Evolutionary conservation across 345 rosid genomes (phyloP), one percentile per base, ranked within the genome.

Genomic region (Eucalyptus polyanthemos): DNA sequence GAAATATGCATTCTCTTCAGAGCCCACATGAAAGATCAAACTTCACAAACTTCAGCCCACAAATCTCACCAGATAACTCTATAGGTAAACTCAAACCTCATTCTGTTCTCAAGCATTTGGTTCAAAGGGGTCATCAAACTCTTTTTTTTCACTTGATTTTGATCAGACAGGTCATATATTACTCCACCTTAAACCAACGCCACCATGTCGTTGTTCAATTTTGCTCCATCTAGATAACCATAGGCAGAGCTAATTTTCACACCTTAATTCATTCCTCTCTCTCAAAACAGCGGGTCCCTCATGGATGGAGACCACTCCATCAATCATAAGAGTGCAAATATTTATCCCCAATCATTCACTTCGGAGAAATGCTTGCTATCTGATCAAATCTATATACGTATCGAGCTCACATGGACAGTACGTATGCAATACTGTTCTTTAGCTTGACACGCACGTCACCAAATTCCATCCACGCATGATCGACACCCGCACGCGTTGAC

Each of bases 111-210:
- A 76, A 76, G 83, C 83, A 76, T 37, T 76, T 37, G 47, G 0
- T 40, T 21, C 83, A 37, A 3, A 37, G 27, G 27, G 45, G 45
- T 0, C 27, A 72, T 3, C 0, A 2, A 0, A 72, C 0, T 72
- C 27, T 31, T 37, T 2, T 10, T 17, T 72, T 76, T 76, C 47
- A 76, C 83, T 76, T 76, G 83, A 72, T 72, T 72, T 34, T 72
- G 81, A 22, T n/a, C 0, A 0, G 14, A 76, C 27, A 2, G 83
- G 83, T 21, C 47, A 76, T 21, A 37, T 6, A 76, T 21, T 15
- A 76, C 27, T 76, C 45, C 44, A 37, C 47, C 83, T 76, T 21
- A 2, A 76, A 1, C 27, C 14, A 11, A 76, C 3, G 45, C 47
- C 3, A 10, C 83, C 0, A 37, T 76, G 3, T 19, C 0, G 14